These are phyloP conservation scores for Amanita thiersii DNA, from an alignment of 768 basidiomycete species.

Conservation along the genomic window DNA sequence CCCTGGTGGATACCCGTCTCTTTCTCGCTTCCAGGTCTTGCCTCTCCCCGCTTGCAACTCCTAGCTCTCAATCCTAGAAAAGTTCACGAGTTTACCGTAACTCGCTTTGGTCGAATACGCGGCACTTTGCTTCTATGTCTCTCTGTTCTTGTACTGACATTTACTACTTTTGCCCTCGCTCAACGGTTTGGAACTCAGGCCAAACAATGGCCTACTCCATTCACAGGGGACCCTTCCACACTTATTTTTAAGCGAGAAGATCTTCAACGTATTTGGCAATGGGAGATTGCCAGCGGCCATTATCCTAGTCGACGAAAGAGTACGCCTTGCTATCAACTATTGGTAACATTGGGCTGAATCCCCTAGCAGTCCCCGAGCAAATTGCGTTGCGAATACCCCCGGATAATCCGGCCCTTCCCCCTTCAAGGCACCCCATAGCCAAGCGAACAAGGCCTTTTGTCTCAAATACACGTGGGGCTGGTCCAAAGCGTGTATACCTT, in stretches of 20 bases:
- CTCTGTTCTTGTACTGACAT: conserved; percentile 36
- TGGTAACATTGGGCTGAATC: conserved; percentile 3
- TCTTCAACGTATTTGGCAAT: conserved; percentile 86
- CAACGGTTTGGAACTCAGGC: conserved; percentile 54
- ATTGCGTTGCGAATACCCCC: conserved; percentile 48
- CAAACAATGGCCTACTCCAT: conserved; percentile 54
- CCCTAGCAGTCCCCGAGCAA: conserved; percentile 56
- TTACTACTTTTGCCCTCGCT: conserved; percentile 50
- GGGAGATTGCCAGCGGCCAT: conserved; percentile 92
- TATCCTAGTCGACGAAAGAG: conserved; percentile 79
- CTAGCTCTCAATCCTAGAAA: conserved; percentile 53
- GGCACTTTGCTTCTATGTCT: conserved; percentile 46
- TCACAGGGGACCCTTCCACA: conserved; percentile 54
- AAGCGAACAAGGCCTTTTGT: conserved; percentile 39
- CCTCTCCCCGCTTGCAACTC: conserved; percentile 46
- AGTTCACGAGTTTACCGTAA: conserved; percentile 46
- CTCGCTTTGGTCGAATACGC: conserved; percentile 51
- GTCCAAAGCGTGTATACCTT: conserved; percentile 72
- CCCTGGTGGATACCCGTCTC: conserved; percentile 56
- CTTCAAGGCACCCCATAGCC: conserved; percentile 36
- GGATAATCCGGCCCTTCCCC: conserved; percentile 71
- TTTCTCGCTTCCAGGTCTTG: conserved; percentile 53
- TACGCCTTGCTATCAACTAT: conserved; percentile 29
- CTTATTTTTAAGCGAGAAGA: conserved; percentile 73
- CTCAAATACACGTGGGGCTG: conserved; percentile 60